These are phyloP conservation scores for Emergomyces africanus DNA, from an alignment of 2,329 filamentous ascomycete species.

Conservation along the genomic window DNA sequence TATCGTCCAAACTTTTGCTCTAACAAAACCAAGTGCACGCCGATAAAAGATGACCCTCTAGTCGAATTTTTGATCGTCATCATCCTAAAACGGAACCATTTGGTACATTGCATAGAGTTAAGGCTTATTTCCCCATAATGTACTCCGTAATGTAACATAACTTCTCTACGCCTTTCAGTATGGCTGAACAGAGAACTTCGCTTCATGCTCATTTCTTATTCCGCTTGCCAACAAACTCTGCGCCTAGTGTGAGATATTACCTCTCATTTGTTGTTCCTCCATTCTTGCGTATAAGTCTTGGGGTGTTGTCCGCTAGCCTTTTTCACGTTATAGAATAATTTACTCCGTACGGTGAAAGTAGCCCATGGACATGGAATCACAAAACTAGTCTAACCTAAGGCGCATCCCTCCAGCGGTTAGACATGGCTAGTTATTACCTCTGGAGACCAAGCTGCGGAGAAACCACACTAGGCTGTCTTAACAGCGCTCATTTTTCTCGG, in stretches of 20 bases:
- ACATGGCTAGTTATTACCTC: background rate
- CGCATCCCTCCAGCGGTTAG: background rate
- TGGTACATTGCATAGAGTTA: background rate
- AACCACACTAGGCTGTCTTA: background rate
- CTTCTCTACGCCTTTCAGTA: background rate
- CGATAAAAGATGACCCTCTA: background rate
- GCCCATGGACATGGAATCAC: background rate
- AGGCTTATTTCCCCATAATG: background rate
- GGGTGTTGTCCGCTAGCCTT: background rate
- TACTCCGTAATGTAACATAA: background rate
- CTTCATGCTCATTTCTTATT: background rate
- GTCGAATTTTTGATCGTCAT: background rate
- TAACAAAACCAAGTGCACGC: background rate
- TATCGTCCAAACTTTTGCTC: background rate
- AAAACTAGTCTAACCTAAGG: background rate
- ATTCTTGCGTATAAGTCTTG: background rate
- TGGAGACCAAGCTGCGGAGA: background rate
- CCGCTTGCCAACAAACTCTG: background rate
- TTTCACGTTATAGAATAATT: background rate
- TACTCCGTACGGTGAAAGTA: background rate
- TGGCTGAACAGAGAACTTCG: background rate
- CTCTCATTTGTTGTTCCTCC: background rate
- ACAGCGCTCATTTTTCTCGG: background rate
- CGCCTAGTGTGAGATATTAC: background rate
- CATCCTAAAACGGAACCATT: background rate